A percentile compares a stretch with the other conserved stretches of the same genome.
phyloP scores from a whole-genome alignment of 2,329 filamentous ascomycete genomes.

The Lasiodiplodia gonubiensis region DNA sequence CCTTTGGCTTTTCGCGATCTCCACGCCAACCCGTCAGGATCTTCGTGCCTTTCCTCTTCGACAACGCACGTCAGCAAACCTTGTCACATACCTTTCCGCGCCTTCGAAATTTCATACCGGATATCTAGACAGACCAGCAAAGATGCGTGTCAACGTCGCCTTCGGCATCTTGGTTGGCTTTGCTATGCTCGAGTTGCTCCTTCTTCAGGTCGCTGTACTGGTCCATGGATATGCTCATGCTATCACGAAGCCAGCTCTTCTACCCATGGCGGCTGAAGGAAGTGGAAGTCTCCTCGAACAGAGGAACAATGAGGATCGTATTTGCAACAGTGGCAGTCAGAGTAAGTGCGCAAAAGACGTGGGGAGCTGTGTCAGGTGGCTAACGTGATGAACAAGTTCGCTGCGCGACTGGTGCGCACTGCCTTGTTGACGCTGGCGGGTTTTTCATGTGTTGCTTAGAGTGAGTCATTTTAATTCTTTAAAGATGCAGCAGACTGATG shows the following conservation, averaged over 20 bases:
- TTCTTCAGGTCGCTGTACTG: neutral
- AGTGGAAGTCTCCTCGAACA: neutral
- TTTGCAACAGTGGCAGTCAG: fast-evolving
- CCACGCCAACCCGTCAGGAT: neutral
- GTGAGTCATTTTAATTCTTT: neutral
- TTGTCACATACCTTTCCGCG: neutral
- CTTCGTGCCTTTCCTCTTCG: neutral
- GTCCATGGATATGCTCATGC: neutral
- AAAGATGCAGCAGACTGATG: neutral
- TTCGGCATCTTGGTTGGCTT: neutral
- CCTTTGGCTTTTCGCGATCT: neutral
- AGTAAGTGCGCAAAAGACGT: neutral
- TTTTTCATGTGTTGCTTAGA: neutral
- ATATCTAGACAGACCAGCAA: neutral
- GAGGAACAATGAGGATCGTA: neutral
- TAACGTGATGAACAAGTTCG: no score
- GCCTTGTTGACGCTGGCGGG: neutral
- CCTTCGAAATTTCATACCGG: neutral
- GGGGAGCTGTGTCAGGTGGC: no score
- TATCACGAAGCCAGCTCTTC: neutral
- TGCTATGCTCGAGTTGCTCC: neutral
- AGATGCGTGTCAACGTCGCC: neutral
- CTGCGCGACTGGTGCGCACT: no score
- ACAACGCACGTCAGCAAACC: neutral
- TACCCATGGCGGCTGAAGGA: neutral